phyloP scores from a whole-genome alignment of 495 filamentous ascomycete species.

The Neurospora tetraspora region DNA sequence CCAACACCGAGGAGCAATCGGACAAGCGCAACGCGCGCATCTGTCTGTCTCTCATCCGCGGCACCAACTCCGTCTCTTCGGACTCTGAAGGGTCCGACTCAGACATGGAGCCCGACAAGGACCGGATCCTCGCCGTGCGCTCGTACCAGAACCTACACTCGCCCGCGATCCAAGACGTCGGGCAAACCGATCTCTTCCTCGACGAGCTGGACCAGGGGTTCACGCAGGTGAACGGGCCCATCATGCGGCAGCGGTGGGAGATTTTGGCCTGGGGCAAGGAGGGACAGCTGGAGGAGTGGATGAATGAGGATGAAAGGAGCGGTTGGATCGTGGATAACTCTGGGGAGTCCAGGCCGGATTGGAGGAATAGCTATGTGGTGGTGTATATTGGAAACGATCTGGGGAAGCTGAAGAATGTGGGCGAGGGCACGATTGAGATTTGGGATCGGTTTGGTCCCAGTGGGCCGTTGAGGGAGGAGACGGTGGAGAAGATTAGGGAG shows the following conservation, averaged over 20 bases:
- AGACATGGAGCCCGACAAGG: neutral
- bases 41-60: neutral
- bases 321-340: slow-evolving; percentile 5
- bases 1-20: neutral
- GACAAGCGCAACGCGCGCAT: neutral
- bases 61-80: neutral
- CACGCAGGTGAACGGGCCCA: neutral
- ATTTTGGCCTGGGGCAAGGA: slow-evolving; percentile 8
- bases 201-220: neutral
- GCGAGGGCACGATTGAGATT: slow-evolving; percentile 1
- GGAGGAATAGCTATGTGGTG: slow-evolving; percentile 12
- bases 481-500: slow-evolving; percentile 3
- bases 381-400: neutral
- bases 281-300: slow-evolving; percentile 11
- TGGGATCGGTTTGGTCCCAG: slow-evolving; percentile 3
- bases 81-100: neutral
- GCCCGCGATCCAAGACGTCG: neutral
- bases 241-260: neutral
- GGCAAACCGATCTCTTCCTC: neutral
- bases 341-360: slow-evolving; percentile 7
- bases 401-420: neutral
- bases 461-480: slow-evolving; percentile 1
- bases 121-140: neutral
- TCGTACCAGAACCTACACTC: neutral
- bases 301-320: slow-evolving; percentile 7